Conservation (phyloP, 352 stramenopile species). For the Phytophthora constricta region DNA sequence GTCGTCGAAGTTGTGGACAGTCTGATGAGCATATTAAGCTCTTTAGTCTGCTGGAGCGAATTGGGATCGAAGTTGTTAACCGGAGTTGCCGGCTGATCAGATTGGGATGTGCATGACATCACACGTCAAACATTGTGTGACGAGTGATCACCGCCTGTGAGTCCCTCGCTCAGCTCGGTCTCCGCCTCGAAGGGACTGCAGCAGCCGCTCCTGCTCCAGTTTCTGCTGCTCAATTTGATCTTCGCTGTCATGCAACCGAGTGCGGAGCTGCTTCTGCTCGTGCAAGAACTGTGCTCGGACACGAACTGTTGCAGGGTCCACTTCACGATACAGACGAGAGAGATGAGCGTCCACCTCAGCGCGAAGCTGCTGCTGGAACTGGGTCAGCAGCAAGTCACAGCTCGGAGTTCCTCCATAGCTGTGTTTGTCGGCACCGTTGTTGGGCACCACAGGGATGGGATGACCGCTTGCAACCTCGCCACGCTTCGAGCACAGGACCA, state of each 20-base stretch:
- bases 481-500: constrained; percentile 44
- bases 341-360: constrained; percentile 45
- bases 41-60: too few relatives aligned
- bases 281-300: constrained; percentile 32
- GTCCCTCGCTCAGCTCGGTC: background rate
- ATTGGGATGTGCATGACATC: too few relatives aligned
- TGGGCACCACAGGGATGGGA: too few relatives aligned
- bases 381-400: constrained; percentile 16
- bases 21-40: too few relatives aligned
- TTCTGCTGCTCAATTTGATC: constrained; percentile 43
- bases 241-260: constrained; percentile 30
- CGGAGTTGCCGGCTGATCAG: too few relatives aligned
- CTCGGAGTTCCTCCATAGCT: constrained; percentile 4
- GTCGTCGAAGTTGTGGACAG: too few relatives aligned
- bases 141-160: constrained; percentile 12
- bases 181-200: constrained; percentile 27
- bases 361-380: constrained; percentile 36
- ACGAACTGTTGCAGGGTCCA: constrained; percentile 42
- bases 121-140: too few relatives aligned
- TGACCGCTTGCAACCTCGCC: background rate
- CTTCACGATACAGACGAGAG: constrained; percentile 38
- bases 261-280: constrained; percentile 29
- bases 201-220: constrained; percentile 37
- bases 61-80: too few relatives aligned
- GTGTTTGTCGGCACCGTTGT: background rate